Evolutionary conservation across 768 basidiomycete genomes (phyloP).

Genomic region (Saitozyma podzolica): DNA sequence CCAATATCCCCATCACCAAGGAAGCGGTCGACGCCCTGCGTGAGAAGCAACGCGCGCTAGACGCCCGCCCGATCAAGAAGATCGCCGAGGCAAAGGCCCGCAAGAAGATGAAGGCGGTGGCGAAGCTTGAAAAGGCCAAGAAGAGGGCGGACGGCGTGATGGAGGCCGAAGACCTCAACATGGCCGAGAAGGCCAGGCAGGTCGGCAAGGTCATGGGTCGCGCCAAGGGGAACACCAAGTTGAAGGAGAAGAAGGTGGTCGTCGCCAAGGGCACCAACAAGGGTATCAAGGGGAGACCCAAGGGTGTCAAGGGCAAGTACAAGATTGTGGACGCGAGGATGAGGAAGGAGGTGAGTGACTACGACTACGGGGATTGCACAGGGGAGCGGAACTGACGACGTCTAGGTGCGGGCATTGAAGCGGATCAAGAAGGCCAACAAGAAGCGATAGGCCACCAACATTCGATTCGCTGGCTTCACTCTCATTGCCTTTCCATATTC

Average conservation of each 20-base stretch:
- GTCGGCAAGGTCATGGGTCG: constrained; percentile 79
- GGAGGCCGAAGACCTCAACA: constrained; percentile 73
- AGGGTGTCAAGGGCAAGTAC: constrained; percentile 93
- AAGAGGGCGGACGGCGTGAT: constrained; percentile 96
- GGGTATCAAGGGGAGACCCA: constrained; percentile 88
- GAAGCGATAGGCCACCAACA: constrained; percentile 30
- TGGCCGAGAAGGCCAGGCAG: constrained; percentile 88
- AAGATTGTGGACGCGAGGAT: constrained; percentile 91
- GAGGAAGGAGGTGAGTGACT: constrained; percentile 62
- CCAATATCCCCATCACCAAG: constrained; percentile 95
- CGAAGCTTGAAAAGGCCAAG: constrained; percentile 83
- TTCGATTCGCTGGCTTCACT: too few relatives aligned
- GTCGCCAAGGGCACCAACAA: constrained; percentile 89
- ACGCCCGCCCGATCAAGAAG: constrained; percentile 98
- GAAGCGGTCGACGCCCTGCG: constrained; percentile 84
- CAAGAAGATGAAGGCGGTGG: constrained; percentile 86
- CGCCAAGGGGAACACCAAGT: constrained; percentile 58
- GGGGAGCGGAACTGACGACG: constrained; percentile 9
- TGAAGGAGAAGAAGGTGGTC: constrained; percentile 72
- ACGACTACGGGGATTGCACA: background rate
- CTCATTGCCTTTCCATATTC: background rate
- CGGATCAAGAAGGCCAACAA: constrained; percentile 72
- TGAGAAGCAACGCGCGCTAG: constrained; percentile 86
- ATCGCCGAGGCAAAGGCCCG: constrained; percentile 96
- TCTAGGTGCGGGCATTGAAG: constrained; percentile 78